Evolutionary conservation across 148 eudicot genomes (phyloP).

Genomic region (Vaccinium darrowii): DNA sequence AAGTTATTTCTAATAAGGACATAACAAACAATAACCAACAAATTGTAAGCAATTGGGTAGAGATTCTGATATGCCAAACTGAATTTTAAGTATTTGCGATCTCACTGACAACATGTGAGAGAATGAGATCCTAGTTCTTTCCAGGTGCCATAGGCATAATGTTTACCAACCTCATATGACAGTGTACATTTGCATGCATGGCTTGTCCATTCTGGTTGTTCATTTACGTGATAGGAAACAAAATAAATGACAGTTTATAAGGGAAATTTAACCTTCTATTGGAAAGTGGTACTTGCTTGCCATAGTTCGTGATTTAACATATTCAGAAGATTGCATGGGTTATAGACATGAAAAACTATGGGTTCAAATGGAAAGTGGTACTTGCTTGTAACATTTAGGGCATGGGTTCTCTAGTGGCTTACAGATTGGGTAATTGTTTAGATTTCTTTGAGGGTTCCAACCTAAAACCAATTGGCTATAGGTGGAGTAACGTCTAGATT

Average conservation of each 20-base stretch:
- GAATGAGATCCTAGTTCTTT: not conserved
- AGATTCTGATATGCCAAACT: not conserved
- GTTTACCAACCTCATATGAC: not conserved
- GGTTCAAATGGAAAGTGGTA: not conserved
- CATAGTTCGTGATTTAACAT: not conserved
- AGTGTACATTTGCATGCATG: not conserved
- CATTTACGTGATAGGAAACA: not conserved
- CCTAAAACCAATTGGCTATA: too few relatives aligned
- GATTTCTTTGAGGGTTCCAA: too few relatives aligned
- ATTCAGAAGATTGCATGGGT: slow-evolving; percentile 7
- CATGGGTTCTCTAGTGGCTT: not conserved
- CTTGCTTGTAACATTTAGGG: not conserved
- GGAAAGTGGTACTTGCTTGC: not conserved
- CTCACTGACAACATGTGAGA: not conserved
- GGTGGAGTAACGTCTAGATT: too few relatives aligned
- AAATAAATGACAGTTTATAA: too few relatives aligned
- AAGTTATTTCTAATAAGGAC: not conserved
- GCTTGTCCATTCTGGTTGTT: not conserved
- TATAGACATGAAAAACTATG: not conserved
- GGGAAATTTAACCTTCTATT: not conserved
- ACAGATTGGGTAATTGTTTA: not conserved
- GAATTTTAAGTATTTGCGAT: not conserved
- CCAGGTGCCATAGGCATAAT: not conserved
- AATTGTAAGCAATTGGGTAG: not conserved
- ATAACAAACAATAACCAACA: not conserved